Evolutionary conservation across 2,329 filamentous ascomycete species (phyloP), one percentile per base, ranked within the genome.

Genomic region (Aureobasidium sp.): DNA sequence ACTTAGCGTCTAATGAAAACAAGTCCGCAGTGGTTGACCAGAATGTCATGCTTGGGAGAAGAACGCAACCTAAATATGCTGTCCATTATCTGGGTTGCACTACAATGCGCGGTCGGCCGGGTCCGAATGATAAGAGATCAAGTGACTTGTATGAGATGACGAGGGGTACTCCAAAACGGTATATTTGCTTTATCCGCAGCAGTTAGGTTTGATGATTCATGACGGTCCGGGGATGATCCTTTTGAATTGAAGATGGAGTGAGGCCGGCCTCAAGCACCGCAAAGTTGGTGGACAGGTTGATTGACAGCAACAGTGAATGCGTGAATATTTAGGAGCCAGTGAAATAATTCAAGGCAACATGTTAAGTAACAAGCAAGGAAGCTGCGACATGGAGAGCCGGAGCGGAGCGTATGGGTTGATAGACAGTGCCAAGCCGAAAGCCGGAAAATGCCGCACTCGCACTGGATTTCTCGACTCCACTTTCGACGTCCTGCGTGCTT

Each of bases 401-500:
- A 23, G 27, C 25, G 38, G 16, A 27, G 25, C n/a, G n/a, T n/a
- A n/a, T n/a, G n/a, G n/a, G n/a, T n/a, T n/a, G 27, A 25, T 2
- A 2, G 25, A 25, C 10, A 15, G 31, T 3, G 56, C 56, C 45
- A 38, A 50, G 58, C 58, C 29, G 25, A 42, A 40, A 62, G 45
- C 20, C 59, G 59, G 59, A 62, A 43, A 62, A 53, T 33, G 47
- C 59, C 47, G 36, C 59, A 53, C 45, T 25, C 54, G 9, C 31
- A 50, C 33, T 62, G 59, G 53, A 20, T 25, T 10, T 33, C n/a
- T 25, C 59, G 59, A 45, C 45, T 45, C 13, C 7, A 36, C 7
- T 47, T 45, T 55, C 48, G 48, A 64, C 60, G 60, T 63, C 60
- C 13, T 45, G 31, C 27, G 50, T 55, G 60, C 50, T 64, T 64